phyloP scores from a whole-genome alignment of 2,329 filamentous ascomycete genomes.

The Polytolypa hystricis region DNA sequence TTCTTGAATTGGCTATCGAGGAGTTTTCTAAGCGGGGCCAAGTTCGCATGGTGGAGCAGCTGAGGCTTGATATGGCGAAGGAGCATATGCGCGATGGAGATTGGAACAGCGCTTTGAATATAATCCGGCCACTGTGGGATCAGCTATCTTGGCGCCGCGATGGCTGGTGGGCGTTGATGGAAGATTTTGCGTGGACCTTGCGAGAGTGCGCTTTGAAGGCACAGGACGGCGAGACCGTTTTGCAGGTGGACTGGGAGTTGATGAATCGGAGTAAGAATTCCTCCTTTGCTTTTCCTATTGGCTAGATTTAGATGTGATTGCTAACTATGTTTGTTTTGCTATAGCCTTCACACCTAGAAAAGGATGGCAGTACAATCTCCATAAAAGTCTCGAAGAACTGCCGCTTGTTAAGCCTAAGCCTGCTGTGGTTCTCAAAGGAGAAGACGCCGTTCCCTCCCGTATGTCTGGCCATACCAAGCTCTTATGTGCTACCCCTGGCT shows the following conservation, averaged over 20 bases:
- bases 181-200: slow-evolving; percentile 42
- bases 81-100: slow-evolving; percentile 41
- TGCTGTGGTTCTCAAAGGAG: slow-evolving; percentile 36
- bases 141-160: slow-evolving; percentile 47
- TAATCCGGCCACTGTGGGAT: slow-evolving; percentile 45
- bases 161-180: slow-evolving; percentile 49
- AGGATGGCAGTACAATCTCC: slow-evolving; percentile 35
- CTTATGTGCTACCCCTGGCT: not conserved
- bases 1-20: slow-evolving; percentile 36
- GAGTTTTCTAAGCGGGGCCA: slow-evolving; percentile 45
- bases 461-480: slow-evolving; percentile 16
- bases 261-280: slow-evolving; percentile 25
- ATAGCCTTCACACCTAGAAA: slow-evolving; percentile 26
- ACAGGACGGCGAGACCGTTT: slow-evolving; percentile 37
- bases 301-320: not conserved
- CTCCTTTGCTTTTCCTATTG: not conserved
- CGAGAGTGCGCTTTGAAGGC: slow-evolving; percentile 41
- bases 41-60: slow-evolving; percentile 41
- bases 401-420: slow-evolving; percentile 30
- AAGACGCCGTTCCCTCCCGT: slow-evolving; percentile 39
- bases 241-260: slow-evolving; percentile 49
- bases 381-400: slow-evolving; percentile 34
- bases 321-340: slow-evolving; percentile 7
- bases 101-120: slow-evolving; percentile 41
- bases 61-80: slow-evolving; percentile 45